Conservation (phyloP, 1,284 basidiomycete genomes). For the Cryptococcus sp. region DNA sequence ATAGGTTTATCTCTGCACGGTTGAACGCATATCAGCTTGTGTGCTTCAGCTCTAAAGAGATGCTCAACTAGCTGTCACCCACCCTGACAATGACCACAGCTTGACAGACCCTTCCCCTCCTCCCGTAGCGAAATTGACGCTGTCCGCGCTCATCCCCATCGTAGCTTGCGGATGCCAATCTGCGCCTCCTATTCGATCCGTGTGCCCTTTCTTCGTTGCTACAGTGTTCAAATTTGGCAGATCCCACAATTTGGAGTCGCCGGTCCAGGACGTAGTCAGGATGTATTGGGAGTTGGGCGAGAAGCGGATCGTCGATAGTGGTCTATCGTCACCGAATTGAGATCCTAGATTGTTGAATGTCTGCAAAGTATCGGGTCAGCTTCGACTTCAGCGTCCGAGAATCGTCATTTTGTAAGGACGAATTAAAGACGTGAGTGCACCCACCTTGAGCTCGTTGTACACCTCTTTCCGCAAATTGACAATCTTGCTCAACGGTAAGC, state of each 20-base stretch:
- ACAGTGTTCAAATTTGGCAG: constrained; percentile 83
- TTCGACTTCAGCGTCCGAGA: background rate
- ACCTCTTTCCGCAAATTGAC: constrained; percentile 88
- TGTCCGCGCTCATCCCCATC: constrained; percentile 65
- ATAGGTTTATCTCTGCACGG: constrained; percentile 70
- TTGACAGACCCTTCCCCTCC: constrained; percentile 83
- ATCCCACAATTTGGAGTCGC: constrained; percentile 91
- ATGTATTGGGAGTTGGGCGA: constrained; percentile 85
- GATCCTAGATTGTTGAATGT: constrained; percentile 90
- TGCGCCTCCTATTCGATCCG: constrained; percentile 88
- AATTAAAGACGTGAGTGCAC: constrained; percentile 27
- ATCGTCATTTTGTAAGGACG: background rate
- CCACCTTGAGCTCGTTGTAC: constrained; percentile 83
- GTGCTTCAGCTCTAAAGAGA: background rate
- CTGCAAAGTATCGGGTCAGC: constrained; percentile 52
- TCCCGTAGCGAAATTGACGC: constrained; percentile 86
- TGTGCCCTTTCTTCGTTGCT: constrained; percentile 74
- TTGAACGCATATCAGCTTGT: background rate
- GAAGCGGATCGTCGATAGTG: constrained; percentile 91
- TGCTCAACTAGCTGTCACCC: constrained; percentile 28
- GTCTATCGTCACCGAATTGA: constrained; percentile 95
- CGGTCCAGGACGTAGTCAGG: constrained; percentile 94
- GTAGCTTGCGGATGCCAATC: constrained; percentile 98
- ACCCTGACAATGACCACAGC: constrained; percentile 87
- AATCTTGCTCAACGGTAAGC: constrained; percentile 82